A percentile compares a stretch with the other conserved stretches of the same genome.
phyloP scores from a whole-genome alignment of 2,329 filamentous ascomycete species.

The Fusarium euwallaceae region DNA sequence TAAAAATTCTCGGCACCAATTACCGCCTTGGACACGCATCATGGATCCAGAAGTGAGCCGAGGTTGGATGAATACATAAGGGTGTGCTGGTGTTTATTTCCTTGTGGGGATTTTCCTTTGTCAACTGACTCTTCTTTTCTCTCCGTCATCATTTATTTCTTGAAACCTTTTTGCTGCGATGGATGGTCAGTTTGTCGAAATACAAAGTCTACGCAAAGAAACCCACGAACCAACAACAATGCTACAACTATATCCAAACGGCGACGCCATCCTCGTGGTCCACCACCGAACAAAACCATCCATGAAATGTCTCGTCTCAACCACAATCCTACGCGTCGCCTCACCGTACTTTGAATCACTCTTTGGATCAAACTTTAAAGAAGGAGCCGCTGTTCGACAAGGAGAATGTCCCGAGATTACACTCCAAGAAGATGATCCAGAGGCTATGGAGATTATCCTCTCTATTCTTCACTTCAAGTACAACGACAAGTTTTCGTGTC shows the following conservation, averaged over 20 bases:
- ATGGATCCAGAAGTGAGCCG: neutral
- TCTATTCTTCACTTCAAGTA: constrained; percentile 9
- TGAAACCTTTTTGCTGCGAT: neutral
- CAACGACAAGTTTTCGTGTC: neutral
- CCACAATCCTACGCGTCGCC: neutral
- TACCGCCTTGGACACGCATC: neutral
- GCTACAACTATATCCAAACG: constrained; percentile 3
- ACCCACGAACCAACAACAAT: neutral
- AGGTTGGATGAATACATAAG: too few relatives aligned
- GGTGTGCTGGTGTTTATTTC: neutral
- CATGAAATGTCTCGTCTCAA: constrained; percentile 8
- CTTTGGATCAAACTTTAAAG: constrained; percentile 9
- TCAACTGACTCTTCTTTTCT: neutral
- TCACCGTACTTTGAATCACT: constrained; percentile 10
- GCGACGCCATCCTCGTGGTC: constrained; percentile 8
- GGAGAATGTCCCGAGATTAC: constrained; percentile 10
- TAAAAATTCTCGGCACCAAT: neutral
- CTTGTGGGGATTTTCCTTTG: neutral
- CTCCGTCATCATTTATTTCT: neutral
- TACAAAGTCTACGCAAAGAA: neutral
- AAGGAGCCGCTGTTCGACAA: constrained; percentile 1
- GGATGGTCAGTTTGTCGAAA: neutral
- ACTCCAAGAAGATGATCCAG: constrained; percentile 6
- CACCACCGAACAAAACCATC: constrained; percentile 1
- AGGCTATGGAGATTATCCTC: constrained; percentile 13